Evolutionary conservation across 139 green algal genomes (phyloP), one percentile per base, ranked within the genome.

Genomic region (Picochlorum costavermella): DNA sequence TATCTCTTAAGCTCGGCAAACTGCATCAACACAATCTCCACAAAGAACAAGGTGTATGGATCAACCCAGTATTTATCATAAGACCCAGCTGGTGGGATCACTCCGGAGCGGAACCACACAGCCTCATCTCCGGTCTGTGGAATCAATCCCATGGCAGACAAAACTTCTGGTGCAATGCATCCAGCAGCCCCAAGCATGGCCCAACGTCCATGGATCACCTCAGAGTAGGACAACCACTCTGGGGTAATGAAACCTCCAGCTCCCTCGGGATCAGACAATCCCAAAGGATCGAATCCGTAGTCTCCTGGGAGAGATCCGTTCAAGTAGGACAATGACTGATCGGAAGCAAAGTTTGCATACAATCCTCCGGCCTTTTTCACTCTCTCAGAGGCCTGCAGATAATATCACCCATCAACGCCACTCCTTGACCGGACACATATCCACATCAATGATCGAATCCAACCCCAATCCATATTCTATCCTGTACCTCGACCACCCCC

Each of bases 151-250:
- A 66, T 63, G 9, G 56, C 70, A 67, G 79, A 87, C 49, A 99
- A 86, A 25, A 95, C 75, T 83, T 98, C 93, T 16, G 94, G 94
- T n/a, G 83, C 88, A 44, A 97, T 83, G 75, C 81, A 90, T 64
- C 93, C 92, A 20, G 88, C 93, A n/a, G 86, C 86, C 49, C 92
- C 92, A 17, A 99, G 83, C 93, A 99, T 99, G 53, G 93, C 93
- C 76, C 81, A 97, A 73, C 88, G 81, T 48, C 75, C 69, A 85
- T 95, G 75, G 81, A 92, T 87, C 25, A 95, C 78, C 79, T 88
- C 75, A 37, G 44, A 65, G 78, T 90, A 89, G 9, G 73, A 49
- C 65, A 99, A 83, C 94, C 94, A 99, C 64, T 88, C 67, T 45
- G 91, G 93, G 73, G 84, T 84, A 62, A 98, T 69, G 74, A 98